phyloP scores from a whole-genome alignment of 768 basidiomycete genomes.

The Phanerodontia chrysosporium region DNA sequence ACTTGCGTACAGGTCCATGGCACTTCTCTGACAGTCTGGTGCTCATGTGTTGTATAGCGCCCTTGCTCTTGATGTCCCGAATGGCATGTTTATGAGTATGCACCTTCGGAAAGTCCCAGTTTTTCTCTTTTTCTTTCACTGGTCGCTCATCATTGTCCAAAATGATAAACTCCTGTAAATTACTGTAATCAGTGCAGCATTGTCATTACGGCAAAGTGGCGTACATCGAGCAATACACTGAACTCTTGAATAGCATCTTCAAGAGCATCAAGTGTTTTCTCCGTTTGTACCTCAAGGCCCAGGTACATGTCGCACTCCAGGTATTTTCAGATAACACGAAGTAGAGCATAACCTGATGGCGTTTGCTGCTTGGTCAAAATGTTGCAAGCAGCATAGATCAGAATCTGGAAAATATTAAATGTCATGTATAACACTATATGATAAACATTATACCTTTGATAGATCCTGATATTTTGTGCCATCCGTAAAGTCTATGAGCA shows the following conservation, averaged over 20 bases:
- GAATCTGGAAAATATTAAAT: background rate
- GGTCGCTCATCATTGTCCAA: background rate
- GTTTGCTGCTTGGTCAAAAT: background rate
- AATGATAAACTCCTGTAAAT: background rate
- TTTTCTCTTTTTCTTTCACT: background rate
- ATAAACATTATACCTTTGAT: background rate
- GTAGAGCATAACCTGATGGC: background rate
- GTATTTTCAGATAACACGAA: background rate
- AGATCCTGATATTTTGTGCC: background rate
- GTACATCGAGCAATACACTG: background rate
- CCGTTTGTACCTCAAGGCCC: constrained; percentile 3
- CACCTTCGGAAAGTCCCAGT: constrained; percentile 15
- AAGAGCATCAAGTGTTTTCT: background rate
- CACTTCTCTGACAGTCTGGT: constrained; percentile 12
- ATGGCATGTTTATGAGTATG: constrained; percentile 12
- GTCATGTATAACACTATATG: no score
- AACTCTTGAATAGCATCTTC: background rate
- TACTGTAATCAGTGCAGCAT: background rate
- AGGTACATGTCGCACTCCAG: constrained; percentile 7
- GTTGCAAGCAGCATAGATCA: background rate
- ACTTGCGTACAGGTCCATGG: constrained; percentile 11
- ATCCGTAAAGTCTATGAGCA: background rate
- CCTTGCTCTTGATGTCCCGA: constrained; percentile 11
- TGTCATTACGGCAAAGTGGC: no score
- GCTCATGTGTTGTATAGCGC: constrained; percentile 8